Conservation (phyloP, 192 early-diverging fungal genomes). For the Rhizoclosmatium globosum region DNA sequence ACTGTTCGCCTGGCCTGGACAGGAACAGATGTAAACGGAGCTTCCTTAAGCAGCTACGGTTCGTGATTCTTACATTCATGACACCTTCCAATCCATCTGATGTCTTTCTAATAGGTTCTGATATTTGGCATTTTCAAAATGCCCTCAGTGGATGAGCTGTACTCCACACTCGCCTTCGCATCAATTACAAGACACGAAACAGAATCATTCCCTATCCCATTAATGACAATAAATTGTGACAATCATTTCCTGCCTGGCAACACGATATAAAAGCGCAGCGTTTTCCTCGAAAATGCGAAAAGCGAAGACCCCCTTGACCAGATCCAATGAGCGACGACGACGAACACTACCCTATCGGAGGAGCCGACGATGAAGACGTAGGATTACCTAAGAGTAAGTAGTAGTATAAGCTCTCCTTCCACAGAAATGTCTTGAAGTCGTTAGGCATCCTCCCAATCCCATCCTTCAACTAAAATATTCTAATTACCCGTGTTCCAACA, state of each 20-base stretch:
- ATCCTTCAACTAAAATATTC: neutral
- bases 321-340: slow-evolving; percentile 12
- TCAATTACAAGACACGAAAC: too few relatives aligned
- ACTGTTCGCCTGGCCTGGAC: slow-evolving; percentile 38
- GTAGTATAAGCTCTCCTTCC: neutral
- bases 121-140: slow-evolving; percentile 56
- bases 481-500: slow-evolving; percentile 14
- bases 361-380: slow-evolving; percentile 78
- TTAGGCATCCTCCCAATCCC: neutral
- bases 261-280: neutral
- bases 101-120: slow-evolving; percentile 32
- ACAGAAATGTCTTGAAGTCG: neutral
- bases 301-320: neutral
- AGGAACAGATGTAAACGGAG: slow-evolving; percentile 44
- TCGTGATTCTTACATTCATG: slow-evolving; percentile 32
- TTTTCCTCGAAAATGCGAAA: slow-evolving; percentile 4
- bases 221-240: neutral
- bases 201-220: too few relatives aligned
- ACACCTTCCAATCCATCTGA: slow-evolving; percentile 14
- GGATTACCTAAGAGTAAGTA: slow-evolving; percentile 81
- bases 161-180: too few relatives aligned
- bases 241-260: neutral
- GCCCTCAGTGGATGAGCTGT: slow-evolving; percentile 31
- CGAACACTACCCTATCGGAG: slow-evolving; percentile 16
- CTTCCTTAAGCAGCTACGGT: slow-evolving; percentile 28